These are phyloP conservation scores for Aspergillus ostianus DNA, from an alignment of 495 filamentous ascomycete species.

Conservation along the genomic window DNA sequence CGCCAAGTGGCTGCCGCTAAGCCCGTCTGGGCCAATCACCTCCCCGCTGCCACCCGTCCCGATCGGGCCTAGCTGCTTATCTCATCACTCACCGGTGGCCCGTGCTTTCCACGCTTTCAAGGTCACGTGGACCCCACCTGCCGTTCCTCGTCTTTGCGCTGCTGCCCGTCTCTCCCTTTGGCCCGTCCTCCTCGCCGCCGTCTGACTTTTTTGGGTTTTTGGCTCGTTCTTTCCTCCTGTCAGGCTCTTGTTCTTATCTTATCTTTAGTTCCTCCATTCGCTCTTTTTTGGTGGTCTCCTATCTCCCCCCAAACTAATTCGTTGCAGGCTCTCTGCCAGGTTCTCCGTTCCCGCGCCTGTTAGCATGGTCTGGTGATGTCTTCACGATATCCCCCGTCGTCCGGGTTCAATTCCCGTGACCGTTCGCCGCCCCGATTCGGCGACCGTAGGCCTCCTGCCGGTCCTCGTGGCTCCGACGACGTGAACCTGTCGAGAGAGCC, in stretches of 20 bases:
- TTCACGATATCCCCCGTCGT: conserved; percentile 44
- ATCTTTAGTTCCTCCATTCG: not conserved
- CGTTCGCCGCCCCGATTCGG: conserved; percentile 47
- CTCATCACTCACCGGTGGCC: conserved; percentile 19
- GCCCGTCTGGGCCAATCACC: conserved; percentile 8
- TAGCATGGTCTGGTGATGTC: conserved; percentile 53
- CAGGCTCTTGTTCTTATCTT: conserved; percentile 9
- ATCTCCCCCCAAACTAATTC: conserved; percentile 16
- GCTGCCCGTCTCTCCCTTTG: conserved; percentile 1
- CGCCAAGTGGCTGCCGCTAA: conserved; percentile 26
- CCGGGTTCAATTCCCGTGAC: conserved; percentile 50
- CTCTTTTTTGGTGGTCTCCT: not conserved
- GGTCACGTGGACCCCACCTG: conserved; percentile 29
- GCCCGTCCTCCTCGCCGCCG: conserved; percentile 1
- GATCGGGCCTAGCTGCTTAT: conserved; percentile 16
- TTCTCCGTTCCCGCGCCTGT: conserved; percentile 15
- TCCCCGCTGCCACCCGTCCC: conserved; percentile 2
- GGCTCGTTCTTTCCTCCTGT: not conserved
- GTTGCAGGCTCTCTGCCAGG: conserved; percentile 23
- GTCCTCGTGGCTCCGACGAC: conserved; percentile 43
- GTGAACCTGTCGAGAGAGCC: conserved; percentile 48
- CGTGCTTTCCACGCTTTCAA: conserved; percentile 20
- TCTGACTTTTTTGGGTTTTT: conserved; percentile 8
- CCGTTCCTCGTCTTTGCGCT: conserved; percentile 7
- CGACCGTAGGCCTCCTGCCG: conserved; percentile 42